Evolutionary conservation across 306 rosid genomes (phyloP), one percentile per base, ranked within the genome.

Genomic region (Malus sylvestris): DNA sequence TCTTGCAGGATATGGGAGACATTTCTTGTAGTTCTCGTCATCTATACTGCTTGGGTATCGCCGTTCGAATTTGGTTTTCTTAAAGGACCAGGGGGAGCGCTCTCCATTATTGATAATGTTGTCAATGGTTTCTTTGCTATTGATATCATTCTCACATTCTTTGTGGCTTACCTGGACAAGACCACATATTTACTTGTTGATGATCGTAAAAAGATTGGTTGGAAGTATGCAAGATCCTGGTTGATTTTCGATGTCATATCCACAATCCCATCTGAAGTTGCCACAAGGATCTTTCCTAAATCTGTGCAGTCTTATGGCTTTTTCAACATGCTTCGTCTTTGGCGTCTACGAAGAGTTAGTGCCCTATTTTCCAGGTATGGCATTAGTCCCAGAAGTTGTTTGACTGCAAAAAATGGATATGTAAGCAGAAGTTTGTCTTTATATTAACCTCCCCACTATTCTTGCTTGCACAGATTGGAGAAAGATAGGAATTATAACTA

Each of bases 301-400:
- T 83, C 91, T 61, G 46, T 92, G 13, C 76, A 69, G 70, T 80
- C 96, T 0, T 91, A 92, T 83, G 99, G 99, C 19, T 68, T 88
- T 33, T 89, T 89, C 88, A 92, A 92, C 79, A 92, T 96, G 98
- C 96, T 92, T 59, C 89, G 99, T 12, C 93, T 96, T 14, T 96
- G 99, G 99, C 99, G 98, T 81, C 93, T 96, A 16, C 83, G 99
- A 73, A 89, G 99, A 86, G 97, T 96, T 27, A 89, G 98, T 63
- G 88, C 97, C 51, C 58, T 96, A 62, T 96, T 96, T 82, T 87
- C 93, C 67, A 75, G 93, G 99, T 92, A 81, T 51, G 55, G 55
- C 55, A 59, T 4, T 59, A 59, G 20, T n/a, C 14, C 30, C 29
- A 38, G 44, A 1, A 60, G 58, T 29, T 27, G 61, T 9, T 33